Evolutionary conservation across 1,284 basidiomycete species (phyloP), one percentile per base, ranked within the genome.

Genomic region (Tylopilus microsporus): DNA sequence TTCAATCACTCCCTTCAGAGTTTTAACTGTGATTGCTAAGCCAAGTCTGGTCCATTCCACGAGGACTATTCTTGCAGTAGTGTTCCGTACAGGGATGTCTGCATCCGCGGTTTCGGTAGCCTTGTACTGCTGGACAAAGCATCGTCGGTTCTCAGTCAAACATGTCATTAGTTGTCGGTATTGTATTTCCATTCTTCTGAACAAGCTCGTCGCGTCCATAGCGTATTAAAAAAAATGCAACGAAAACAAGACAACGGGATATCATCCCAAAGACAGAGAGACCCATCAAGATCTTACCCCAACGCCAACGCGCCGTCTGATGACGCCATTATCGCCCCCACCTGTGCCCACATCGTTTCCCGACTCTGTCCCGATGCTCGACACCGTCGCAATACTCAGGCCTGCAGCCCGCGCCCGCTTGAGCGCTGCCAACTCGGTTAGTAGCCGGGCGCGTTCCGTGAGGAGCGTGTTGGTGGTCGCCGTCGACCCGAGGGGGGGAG

Each of bases 381-480:
- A 46, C 45, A 5, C 32, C 32, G 32, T 8, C 32, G 7, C 13
- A 13, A 25, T 9, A 13, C 21, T 16, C 13, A 13, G 2, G 19
- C 49, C 37, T 2, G 37, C 49, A 11, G 49, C 49, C 16, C 49
- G 49, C 49, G 49, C 49, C 37, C 36, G 49, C 45, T 70, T 70
- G 12, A 72, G 60, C 9, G 68, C 67, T 0, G 71, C 68, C 51
- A 73, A 48, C 55, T 70, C 69, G 0, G 71, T 69, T 52, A 73
- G 55, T 15, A 70, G 55, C 36, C 67, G 56, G 1, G 69, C 71
- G 2, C 70, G 67, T 37, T 73, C 69, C 0, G 63, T 73, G 16
- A 73, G 21, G 13, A 73, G 61, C 13, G 63, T 55, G 12, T 41
- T 64, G n/a, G 69, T 68, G 39, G 53, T 60, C 32, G 59, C 47